These are phyloP conservation scores for Kluyveromyces nonfermentans DNA, from an alignment of 805 yeast genomes.

Conservation along the genomic window DNA sequence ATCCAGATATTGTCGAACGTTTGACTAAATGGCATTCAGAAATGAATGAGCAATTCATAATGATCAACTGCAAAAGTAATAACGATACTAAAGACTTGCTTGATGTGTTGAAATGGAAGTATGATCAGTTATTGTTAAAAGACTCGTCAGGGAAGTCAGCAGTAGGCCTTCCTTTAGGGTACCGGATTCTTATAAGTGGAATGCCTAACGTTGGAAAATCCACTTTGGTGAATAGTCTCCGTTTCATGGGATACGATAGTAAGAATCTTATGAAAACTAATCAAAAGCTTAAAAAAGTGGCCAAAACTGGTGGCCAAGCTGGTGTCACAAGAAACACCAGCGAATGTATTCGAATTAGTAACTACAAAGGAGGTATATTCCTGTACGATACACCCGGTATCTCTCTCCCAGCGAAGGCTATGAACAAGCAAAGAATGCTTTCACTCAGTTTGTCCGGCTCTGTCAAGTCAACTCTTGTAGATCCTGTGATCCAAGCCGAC, in stretches of 20 bases:
- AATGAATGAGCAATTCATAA: slow-evolving; percentile 35
- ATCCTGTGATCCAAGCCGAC: slow-evolving; percentile 81
- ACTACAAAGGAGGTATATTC: slow-evolving; percentile 49
- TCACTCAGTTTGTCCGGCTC: slow-evolving; percentile 67
- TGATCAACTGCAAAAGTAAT: slow-evolving; percentile 48
- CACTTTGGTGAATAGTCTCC: slow-evolving; percentile 66
- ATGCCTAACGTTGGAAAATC: slow-evolving; percentile 99
- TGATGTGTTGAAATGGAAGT: slow-evolving; percentile 37
- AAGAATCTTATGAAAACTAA: slow-evolving; percentile 6
- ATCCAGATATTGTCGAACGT: slow-evolving; percentile 14
- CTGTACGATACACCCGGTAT: slow-evolving; percentile 93
- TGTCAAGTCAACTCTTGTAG: slow-evolving; percentile 58
- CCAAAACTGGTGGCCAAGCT: slow-evolving; percentile 76
- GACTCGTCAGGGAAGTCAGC: slow-evolving; percentile 16
- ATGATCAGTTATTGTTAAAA: slow-evolving; percentile 26
- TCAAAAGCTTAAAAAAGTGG: slow-evolving; percentile 48
- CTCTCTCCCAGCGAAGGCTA: slow-evolving; percentile 59
- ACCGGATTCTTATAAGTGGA: slow-evolving; percentile 70
- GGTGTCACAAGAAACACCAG: slow-evolving; percentile 82
- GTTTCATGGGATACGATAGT: slow-evolving; percentile 33
- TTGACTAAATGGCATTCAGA: slow-evolving; percentile 38
- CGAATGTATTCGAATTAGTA: slow-evolving; percentile 56
- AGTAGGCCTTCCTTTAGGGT: slow-evolving; percentile 79
- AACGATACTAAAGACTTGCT: slow-evolving; percentile 44
- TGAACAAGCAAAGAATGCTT: slow-evolving; percentile 60